Conservation (phyloP, 768 basidiomycete genomes). For the Tricholoma matsutake region DNA sequence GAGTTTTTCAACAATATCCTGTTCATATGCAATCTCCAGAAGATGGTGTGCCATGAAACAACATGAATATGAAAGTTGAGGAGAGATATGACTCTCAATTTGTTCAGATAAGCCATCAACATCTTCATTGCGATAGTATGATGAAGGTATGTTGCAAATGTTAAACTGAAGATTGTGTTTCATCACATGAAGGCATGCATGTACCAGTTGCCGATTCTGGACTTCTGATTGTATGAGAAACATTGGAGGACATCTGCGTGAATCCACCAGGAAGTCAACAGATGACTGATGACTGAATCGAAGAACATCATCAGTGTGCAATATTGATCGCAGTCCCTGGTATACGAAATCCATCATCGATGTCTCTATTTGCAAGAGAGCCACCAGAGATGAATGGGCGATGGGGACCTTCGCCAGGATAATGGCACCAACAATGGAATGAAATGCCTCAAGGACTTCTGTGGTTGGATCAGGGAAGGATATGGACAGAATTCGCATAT, state of each 20-base stretch:
- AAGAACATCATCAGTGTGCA: conserved; percentile 9
- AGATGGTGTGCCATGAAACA: background rate
- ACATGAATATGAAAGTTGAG: background rate
- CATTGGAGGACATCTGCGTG: conserved; percentile 6
- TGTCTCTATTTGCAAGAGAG: background rate
- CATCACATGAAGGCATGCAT: background rate
- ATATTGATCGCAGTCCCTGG: conserved; percentile 19
- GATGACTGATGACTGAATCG: conserved; percentile 26
- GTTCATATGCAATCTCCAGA: background rate
- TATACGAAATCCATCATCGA: conserved; percentile 16
- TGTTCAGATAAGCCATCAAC: background rate
- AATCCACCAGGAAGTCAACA: conserved; percentile 21
- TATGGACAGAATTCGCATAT: conserved; percentile 15
- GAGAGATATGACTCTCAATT: background rate
- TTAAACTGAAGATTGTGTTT: background rate
- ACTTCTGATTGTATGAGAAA: conserved; percentile 15
- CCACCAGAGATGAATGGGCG: background rate
- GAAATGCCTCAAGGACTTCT: conserved; percentile 12
- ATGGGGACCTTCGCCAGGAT: conserved; percentile 22
- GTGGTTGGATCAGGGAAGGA: conserved; percentile 11
- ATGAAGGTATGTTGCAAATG: background rate
- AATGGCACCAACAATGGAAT: conserved; percentile 17
- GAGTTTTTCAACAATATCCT: background rate
- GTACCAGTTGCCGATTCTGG: conserved; percentile 19
- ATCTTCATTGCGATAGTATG: background rate